Base-by-base conservation (phyloP, 78 protist genomes). In the Salpingoeca rosetta region DNA sequence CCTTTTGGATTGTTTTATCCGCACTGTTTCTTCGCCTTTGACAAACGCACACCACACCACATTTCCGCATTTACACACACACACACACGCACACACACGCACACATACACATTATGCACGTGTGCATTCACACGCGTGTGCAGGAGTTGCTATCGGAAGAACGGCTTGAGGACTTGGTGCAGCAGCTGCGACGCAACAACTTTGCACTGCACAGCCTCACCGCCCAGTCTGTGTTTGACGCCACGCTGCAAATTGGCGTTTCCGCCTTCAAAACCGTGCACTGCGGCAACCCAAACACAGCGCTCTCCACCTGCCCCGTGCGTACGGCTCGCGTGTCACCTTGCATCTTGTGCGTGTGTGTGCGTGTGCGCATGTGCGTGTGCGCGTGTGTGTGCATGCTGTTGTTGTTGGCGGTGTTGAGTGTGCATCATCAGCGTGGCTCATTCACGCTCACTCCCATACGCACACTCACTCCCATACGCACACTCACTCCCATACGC, bases 221-320 rank as follows among this genome's bases (percentile, higher is more conserved):
- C 3, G 28, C 77, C 1, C 27, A 81, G 31, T 88, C 95, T 17
- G 31, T 87, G 45, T 39, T 92, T 11, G 41, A 45, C 22, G 88
- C 89, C 76, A 42, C 90, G 0, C 57, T 92, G 17, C 92, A 92
- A 80, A 82, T 90, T 7, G 94, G 94, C 84, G 41, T 92, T 36
- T 85, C 90, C 35, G 92, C 86, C 35, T 45, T 90, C 56, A 92
- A 92, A 39, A 89, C 94, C n/a, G n/a, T n/a, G n/a, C n/a, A n/a
- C n/a, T n/a, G n/a, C n/a, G n/a, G n/a, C n/a, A n/a, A n/a, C n/a
- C n/a, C n/a, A n/a, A n/a, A n/a, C n/a, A n/a, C n/a, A n/a, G n/a
- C n/a, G n/a, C n/a, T n/a, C n/a, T n/a, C n/a, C n/a, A n/a, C n/a
- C n/a, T n/a, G n/a, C n/a, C n/a, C n/a, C n/a, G n/a, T n/a, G n/a